Base-by-base conservation (phyloP, 1,284 basidiomycete genomes). In the Ceratobasidium sp. region DNA sequence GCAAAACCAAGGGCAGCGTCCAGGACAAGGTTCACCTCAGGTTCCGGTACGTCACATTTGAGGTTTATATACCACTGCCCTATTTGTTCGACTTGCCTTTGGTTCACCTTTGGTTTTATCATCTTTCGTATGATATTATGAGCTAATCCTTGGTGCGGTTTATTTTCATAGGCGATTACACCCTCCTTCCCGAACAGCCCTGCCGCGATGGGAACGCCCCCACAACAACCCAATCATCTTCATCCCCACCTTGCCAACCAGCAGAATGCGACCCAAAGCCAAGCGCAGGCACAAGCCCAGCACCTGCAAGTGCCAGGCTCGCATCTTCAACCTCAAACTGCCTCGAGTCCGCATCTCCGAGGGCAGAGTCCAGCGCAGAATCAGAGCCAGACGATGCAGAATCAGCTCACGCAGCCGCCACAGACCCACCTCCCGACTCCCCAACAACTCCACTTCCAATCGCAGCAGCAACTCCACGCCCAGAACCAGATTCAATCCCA, bases 161-260 rank as follows among this genome's bases (percentile, higher is more conserved):
- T 40, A 23, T 21, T 0, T 16, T 11, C 14, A 30, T 28, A 70
- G 67, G 67, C 56, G 6, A 16, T 23, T 12, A n/a, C 54, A 7
- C 16, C 44, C 14, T 70, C 67, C 21, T 70, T 70, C 23, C 67
- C 67, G 3, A 60, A 51, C 21, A 70, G 67, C 46, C 67, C 67
- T n/a, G 67, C 67, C 28, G 51, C 46, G 28, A 70, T 59, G 42
- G 67, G 54, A 6, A 70, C 67, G 9, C 67, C 67, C 16, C 67
- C 54, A 12, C 67, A 70, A 42, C 66, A 42, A 18, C 49, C 38
- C 4, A 70, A 49, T 25, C 16, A 18, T n/a, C 42, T 25, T 11
- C 16, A 59, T 23, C 46, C 21, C n/a, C 42, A 49, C 12, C 56
- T 38, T 11, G 30, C 25, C 1, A 21, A 38, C 18, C 44, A 49